These are phyloP conservation scores for Sequoia sempervirens DNA, from an alignment of 75 land plant species.

Conservation along the genomic window DNA sequence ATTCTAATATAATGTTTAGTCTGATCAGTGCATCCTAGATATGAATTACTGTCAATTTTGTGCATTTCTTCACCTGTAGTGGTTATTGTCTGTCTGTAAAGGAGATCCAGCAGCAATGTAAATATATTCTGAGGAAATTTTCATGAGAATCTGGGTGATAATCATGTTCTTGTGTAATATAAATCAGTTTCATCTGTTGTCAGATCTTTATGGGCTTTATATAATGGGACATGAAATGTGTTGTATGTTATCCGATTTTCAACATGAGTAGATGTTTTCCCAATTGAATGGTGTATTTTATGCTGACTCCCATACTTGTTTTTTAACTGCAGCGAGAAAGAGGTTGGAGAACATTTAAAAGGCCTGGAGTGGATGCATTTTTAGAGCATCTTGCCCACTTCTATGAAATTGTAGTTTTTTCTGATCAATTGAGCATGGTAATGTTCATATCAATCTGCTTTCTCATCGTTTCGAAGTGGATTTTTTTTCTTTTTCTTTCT, in stretches of 20 bases:
- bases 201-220: not conserved
- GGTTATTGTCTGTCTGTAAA: not conserved
- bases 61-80: not conserved
- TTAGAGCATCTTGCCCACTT: conserved; percentile 87
- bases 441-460: conserved; percentile 7
- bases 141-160: not conserved
- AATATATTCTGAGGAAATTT: not conserved
- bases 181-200: not conserved
- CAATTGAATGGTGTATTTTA: not conserved
- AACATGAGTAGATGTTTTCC: not conserved
- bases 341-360: conserved; percentile 91
- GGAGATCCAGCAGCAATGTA: not conserved
- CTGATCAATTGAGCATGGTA: conserved; percentile 84
- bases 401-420: conserved; percentile 89
- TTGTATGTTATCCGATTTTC: not conserved
- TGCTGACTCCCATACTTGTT: not conserved
- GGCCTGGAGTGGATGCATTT: conserved; percentile 97
- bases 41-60: not conserved
- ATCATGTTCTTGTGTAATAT: not conserved
- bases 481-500: not conserved
- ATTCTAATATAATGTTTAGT: not conserved
- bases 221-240: not conserved
- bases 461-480: not conserved
- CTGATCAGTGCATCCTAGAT: not conserved
- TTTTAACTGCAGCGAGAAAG: conserved; percentile 66